A percentile compares a stretch with the other conserved stretches of the same genome.
phyloP scores from a whole-genome alignment of 257 asterid species.

The Rhazya stricta region DNA sequence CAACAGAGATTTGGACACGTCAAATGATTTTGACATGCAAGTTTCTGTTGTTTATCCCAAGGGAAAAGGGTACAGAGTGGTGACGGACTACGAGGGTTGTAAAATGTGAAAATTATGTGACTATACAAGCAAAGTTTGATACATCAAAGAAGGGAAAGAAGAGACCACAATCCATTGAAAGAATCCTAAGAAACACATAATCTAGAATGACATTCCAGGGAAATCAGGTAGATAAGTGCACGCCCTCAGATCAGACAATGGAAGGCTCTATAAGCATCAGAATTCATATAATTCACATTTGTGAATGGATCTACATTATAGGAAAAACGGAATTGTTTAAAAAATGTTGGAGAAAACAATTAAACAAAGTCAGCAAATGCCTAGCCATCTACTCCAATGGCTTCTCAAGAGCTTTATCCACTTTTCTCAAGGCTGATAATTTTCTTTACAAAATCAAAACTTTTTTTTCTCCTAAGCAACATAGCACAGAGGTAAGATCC shows the following conservation, averaged over 20 bases:
- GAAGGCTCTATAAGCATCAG: too few relatives aligned
- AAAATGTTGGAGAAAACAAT: not conserved
- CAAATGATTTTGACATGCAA: not conserved
- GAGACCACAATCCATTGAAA: not conserved
- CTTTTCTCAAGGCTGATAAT: too few relatives aligned
- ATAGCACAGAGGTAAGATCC: not conserved
- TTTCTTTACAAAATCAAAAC: too few relatives aligned
- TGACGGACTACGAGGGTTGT: not conserved
- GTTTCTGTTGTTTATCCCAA: not conserved
- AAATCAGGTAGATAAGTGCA: not conserved
- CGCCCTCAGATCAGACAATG: not conserved
- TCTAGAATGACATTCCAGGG: not conserved
- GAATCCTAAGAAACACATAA: not conserved
- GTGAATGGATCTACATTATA: not conserved
- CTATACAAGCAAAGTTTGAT: not conserved
- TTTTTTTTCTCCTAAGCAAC: not conserved
- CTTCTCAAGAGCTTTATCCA: too few relatives aligned
- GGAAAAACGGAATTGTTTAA: not conserved
- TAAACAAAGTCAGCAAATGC: too few relatives aligned
- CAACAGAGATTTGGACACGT: not conserved
- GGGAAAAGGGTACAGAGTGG: not conserved
- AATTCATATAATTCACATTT: not conserved
- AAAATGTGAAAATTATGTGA: not conserved
- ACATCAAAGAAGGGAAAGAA: not conserved
- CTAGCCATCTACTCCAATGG: too few relatives aligned